phyloP scores from a whole-genome alignment of 331 rosid species.

The Ulmus americana region DNA sequence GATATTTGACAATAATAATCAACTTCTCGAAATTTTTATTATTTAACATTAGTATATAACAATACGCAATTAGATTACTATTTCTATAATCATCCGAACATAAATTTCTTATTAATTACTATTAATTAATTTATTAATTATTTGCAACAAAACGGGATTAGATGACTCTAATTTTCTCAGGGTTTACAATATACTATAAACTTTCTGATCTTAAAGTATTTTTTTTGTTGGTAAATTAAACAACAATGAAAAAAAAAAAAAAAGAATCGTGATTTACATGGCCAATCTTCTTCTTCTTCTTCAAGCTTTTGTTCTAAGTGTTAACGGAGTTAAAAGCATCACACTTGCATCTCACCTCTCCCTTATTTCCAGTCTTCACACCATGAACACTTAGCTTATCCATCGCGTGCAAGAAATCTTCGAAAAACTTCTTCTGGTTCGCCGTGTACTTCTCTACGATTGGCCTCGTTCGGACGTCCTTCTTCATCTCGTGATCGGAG shows the following conservation, averaged over 20 bases:
- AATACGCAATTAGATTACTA: no score
- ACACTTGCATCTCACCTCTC: slow-evolving; percentile 47
- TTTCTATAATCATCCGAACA: no score
- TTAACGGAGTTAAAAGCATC: slow-evolving; percentile 33
- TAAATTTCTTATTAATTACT: no score
- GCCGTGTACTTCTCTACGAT: slow-evolving; percentile 49
- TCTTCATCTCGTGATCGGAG: slow-evolving; percentile 41
- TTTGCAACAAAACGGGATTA: no score
- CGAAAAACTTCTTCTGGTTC: slow-evolving; percentile 43
- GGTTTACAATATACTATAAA: neutral
- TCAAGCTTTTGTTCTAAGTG: neutral
- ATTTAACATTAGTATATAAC: no score
- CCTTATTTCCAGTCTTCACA: slow-evolving; percentile 48
- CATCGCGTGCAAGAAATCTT: slow-evolving; percentile 54
- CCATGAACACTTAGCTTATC: slow-evolving; percentile 49
- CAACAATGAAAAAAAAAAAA: no score
- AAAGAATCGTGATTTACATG: no score
- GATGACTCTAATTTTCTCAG: no score
- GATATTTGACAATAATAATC: no score
- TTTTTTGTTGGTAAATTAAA: neutral
- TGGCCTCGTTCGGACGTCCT: slow-evolving; percentile 59
- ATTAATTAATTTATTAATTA: no score
- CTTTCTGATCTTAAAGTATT: neutral
- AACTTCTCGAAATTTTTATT: no score
- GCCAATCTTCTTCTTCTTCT: neutral